Evolutionary conservation across 1,284 basidiomycete species (phyloP), one percentile per base, ranked within the genome.

Genomic region (Ganoderma multipileum): DNA sequence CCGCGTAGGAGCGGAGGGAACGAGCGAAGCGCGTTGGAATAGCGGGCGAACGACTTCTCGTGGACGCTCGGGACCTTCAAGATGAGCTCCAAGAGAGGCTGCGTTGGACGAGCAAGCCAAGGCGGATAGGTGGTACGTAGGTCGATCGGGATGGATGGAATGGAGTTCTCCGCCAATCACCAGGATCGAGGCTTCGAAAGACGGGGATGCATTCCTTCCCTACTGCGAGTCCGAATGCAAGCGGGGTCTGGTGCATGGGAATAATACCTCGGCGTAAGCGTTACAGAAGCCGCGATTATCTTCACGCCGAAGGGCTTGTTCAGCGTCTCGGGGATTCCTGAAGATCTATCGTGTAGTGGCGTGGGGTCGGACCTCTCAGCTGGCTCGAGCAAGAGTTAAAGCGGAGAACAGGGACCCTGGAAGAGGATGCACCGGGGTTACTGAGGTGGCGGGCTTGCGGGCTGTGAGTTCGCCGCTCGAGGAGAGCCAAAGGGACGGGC

Each of bases 381-480:
- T 39, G 58, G 58, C 64, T 65, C 41, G 52, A 20, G 55, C 47
- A 42, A 47, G 71, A 60, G 58, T 74, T 73, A 54, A 67, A 70
- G 66, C 74, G 75, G 75, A 74, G 75, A 68, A 69, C 57, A 57
- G 65, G 70, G 61, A 63, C 42, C 41, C 61, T 12, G 14, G 54
- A n/a, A 33, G 61, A 28, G 55, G 55, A 36, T 33, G 42, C 38
- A 61, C 55, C 38, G 63, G 59, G 54, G 68, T 55, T 64, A 68
- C 44, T 41, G 42, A 61, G 54, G 59, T 42, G 33, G 36, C 36
- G 38, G 64, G 33, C 47, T 47, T 33, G n/a, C 39, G 41, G 23
- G 55, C 38, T 42, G 61, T 18, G 33, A 39, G 54, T 58, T 65
- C 57, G 55, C 55, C 64, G 64, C 63, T n/a, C 60, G 28, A 9